These are phyloP conservation scores for Penstemon davidsonii DNA, from an alignment of 257 asterid genomes.

Conservation along the genomic window DNA sequence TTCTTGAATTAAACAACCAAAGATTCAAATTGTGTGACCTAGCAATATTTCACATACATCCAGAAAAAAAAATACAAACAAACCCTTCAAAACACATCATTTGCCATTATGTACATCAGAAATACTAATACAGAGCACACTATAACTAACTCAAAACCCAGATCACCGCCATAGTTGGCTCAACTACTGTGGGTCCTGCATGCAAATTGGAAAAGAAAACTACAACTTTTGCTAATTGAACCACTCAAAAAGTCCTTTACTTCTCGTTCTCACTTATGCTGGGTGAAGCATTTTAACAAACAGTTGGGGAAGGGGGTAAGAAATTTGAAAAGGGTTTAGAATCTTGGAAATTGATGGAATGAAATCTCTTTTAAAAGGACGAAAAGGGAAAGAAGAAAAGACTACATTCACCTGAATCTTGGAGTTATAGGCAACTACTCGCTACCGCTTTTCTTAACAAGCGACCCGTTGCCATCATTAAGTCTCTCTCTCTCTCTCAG, in stretches of 20 bases:
- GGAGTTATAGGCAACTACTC: slow-evolving; percentile 48
- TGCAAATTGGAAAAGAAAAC: slow-evolving; percentile 21
- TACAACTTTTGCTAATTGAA: not conserved
- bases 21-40: slow-evolving; percentile 23
- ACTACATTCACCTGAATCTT: slow-evolving; percentile 61
- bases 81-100: slow-evolving; percentile 8
- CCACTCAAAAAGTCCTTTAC: too few species aligned
- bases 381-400: slow-evolving; percentile 34
- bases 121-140: slow-evolving; percentile 24
- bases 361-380: slow-evolving; percentile 25
- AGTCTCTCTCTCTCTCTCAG: slow-evolving; percentile 37
- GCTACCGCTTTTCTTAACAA: slow-evolving; percentile 39
- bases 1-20: slow-evolving; percentile 34
- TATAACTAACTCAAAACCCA: slow-evolving; percentile 27
- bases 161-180: slow-evolving; percentile 9
- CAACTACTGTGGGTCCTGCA: slow-evolving; percentile 3
- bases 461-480: slow-evolving; percentile 67
- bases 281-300: slow-evolving; percentile 27
- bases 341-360: slow-evolving; percentile 31
- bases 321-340: slow-evolving; percentile 22
- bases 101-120: slow-evolving; percentile 18
- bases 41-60: slow-evolving; percentile 9
- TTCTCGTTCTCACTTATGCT: not conserved
- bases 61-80: not conserved
- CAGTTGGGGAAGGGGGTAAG: slow-evolving; percentile 21